Percentiles rank a stretch among this genome's conserved stretches.
Conservation (phyloP, 306 rosid species). For the Castanopsis chinensis region DNA sequence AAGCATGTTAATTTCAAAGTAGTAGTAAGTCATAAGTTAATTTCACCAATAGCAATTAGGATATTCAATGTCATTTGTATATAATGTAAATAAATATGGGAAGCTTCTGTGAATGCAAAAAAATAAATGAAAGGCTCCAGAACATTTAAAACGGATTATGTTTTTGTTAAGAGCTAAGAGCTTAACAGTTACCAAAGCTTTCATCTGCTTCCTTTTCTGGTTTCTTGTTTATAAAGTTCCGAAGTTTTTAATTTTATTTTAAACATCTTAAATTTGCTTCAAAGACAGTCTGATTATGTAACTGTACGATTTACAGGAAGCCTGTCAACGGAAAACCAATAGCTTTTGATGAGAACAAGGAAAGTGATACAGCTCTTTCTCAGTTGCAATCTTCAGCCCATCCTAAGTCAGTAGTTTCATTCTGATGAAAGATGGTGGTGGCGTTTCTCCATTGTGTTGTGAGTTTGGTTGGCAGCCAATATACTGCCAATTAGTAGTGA, state of each 20-base stretch:
- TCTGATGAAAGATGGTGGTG: constrained; percentile 28
- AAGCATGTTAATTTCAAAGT: not conserved
- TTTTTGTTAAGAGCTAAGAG: not conserved
- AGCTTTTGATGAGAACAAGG: constrained; percentile 65
- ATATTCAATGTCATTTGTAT: not conserved
- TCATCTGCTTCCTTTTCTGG: not conserved
- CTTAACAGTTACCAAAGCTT: not conserved
- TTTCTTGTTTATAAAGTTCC: not conserved
- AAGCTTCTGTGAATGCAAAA: no score
- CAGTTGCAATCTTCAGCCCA: constrained; percentile 56
- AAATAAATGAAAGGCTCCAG: not conserved
- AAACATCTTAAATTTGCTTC: not conserved
- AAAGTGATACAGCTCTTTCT: constrained; percentile 57
- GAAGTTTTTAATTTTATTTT: not conserved
- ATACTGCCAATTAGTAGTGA: constrained; percentile 10
- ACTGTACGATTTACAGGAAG: constrained; percentile 53
- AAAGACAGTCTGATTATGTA: not conserved
- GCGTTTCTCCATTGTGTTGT: constrained; percentile 14
- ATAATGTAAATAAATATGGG: no score
- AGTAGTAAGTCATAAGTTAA: not conserved
- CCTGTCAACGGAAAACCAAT: constrained; percentile 49
- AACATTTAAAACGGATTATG: not conserved
- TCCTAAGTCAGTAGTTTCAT: constrained; percentile 52
- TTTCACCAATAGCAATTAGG: not conserved
- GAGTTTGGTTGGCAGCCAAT: constrained; percentile 10